These are phyloP conservation scores for Jamesozyma gamospora DNA, from an alignment of 805 yeast genomes.

Conservation along the genomic window DNA sequence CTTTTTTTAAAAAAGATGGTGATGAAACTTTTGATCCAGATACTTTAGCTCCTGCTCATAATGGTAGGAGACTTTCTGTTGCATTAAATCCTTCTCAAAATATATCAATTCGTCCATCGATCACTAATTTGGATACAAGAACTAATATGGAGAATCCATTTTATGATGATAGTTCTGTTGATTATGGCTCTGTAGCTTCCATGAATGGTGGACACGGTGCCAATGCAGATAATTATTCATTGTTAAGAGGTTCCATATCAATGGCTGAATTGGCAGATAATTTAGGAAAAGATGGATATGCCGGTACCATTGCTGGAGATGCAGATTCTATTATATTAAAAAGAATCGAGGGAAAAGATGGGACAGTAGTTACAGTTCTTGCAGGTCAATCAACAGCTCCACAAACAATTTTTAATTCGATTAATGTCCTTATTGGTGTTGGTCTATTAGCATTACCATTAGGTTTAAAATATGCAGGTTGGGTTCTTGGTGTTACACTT, in stretches of 20 bases:
- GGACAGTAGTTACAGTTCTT: slow-evolving; percentile 57
- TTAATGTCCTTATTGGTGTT: slow-evolving; percentile 66
- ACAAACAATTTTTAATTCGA: slow-evolving; percentile 69
- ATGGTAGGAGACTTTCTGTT: slow-evolving; percentile 53
- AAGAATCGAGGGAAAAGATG: slow-evolving; percentile 60
- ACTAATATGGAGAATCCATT: slow-evolving; percentile 4
- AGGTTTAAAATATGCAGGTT: slow-evolving; percentile 59
- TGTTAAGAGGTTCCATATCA: slow-evolving; percentile 32
- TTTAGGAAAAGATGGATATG: slow-evolving; percentile 30
- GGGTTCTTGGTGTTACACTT: slow-evolving; percentile 55
- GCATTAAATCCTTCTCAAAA: slow-evolving; percentile 9
- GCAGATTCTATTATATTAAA: slow-evolving; percentile 46
- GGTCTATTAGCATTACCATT: slow-evolving; percentile 67
- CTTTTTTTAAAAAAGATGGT: slow-evolving; percentile 48
- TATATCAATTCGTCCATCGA: slow-evolving; percentile 17
- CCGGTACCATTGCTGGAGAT: slow-evolving; percentile 29
- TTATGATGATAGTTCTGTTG: slow-evolving; percentile 25
- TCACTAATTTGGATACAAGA: slow-evolving; percentile 13
- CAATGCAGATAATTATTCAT: slow-evolving; percentile 9
- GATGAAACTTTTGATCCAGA: slow-evolving; percentile 64
- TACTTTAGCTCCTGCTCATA: slow-evolving; percentile 52
- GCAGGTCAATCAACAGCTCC: slow-evolving; percentile 77
- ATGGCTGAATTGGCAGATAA: slow-evolving; percentile 35
- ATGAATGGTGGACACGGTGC: not conserved
- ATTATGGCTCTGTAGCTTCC: slow-evolving; percentile 30